Evolutionary conservation across 257 asterid genomes (phyloP), one percentile per base, ranked within the genome.

Genomic region (Galeopsis tetrahit): DNA sequence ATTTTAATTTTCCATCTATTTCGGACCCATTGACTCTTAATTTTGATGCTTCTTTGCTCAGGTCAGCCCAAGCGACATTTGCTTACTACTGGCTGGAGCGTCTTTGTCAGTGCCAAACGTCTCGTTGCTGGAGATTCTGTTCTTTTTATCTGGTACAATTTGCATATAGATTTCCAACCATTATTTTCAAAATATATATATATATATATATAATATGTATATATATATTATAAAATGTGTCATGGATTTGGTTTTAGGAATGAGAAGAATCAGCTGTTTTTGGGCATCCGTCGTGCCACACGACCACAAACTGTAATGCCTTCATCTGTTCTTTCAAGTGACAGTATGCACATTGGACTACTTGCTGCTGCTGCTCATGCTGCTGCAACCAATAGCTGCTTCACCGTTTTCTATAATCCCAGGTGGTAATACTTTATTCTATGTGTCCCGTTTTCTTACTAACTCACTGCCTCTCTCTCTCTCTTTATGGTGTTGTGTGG

Each of bases 341-440:
- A 93, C 81, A 93, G 98, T 78, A 93, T 93, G 98, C 98, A 93
- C 85, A 93, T 93, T 59, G 98, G 98, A 73, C 83, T 93, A 69
- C 96, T 93, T 48, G 98, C 98, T 71, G 98, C 98, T 6, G 98
- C 98, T 73, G 98, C 98, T 81, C 98, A 93, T 79, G 98, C 98
- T 73, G 97, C 98, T 57, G 92, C 96, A 43, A 93, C 98, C 34
- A 91, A 91, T 78, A 93, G 98, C 87, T 91, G 96, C 85, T 93
- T 93, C 85, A 91, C 96, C 55, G 90, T 93, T 44, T 93, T 93
- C 83, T 91, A 80, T 70, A 93, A 93, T 79, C 98, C 98, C 34
- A 88, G 97, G 98, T 87, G 60, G 70, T 15, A 53, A 72, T 51
- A 49, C 34, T 69, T 38, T 11, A 48, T 52, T 67, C 52, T 60